Evolutionary conservation across 148 eudicot genomes (phyloP).

Genomic region (Fagopyrum tataricum): DNA sequence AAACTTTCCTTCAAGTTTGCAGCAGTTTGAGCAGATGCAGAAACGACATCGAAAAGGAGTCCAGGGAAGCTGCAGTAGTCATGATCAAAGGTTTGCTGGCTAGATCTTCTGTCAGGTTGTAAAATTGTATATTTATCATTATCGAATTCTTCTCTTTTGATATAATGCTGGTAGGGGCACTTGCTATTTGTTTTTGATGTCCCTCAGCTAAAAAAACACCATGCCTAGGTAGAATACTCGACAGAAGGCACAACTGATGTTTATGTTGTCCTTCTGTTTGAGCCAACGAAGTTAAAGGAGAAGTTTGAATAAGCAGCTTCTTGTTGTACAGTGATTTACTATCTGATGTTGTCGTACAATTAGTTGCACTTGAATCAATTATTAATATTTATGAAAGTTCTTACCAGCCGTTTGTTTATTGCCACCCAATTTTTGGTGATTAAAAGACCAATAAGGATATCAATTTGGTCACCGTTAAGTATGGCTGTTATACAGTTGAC

Average conservation of each 20-base stretch:
- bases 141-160: neutral
- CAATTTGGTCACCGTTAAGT: too few species aligned
- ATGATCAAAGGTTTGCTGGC: slow-evolving; percentile 17
- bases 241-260: neutral
- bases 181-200: neutral
- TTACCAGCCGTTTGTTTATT: too few species aligned
- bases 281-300: neutral
- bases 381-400: too few species aligned
- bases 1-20: slow-evolving; percentile 58
- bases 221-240: too few species aligned
- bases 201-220: neutral
- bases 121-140: slow-evolving; percentile 57
- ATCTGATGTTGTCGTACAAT: neutral
- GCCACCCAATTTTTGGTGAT: too few species aligned
- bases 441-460: too few species aligned
- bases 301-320: neutral
- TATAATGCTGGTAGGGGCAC: neutral
- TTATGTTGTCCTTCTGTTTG: neutral
- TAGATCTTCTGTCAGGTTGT: slow-evolving; percentile 38
- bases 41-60: slow-evolving; percentile 46
- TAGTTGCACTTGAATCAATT: too few species aligned
- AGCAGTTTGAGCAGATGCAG: slow-evolving; percentile 74
- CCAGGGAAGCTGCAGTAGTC: slow-evolving; percentile 51
- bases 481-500: too few species aligned
- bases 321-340: neutral